Percentiles rank a stretch among this genome's conserved stretches.
Evolutionary conservation across 2,329 filamentous ascomycete species (phyloP).

Genomic region (Sporothrix schenckii): DNA sequence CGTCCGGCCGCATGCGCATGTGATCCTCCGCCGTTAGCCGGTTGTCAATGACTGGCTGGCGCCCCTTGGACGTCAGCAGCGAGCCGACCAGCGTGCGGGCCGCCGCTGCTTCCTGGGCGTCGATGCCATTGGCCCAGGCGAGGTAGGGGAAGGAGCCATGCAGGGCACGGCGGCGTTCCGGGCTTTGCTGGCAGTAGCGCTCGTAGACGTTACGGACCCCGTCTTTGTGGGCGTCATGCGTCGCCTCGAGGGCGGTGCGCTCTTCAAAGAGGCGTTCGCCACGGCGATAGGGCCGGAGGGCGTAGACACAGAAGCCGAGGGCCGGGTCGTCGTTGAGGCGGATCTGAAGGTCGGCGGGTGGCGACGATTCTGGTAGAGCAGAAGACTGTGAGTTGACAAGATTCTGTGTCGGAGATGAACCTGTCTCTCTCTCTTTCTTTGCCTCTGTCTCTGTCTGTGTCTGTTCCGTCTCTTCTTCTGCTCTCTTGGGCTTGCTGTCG

Average conservation of each 20-base stretch:
- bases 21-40: constrained; percentile 33
- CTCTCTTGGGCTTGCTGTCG: not conserved
- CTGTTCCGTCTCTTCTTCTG: not conserved
- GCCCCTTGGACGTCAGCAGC: constrained; percentile 9
- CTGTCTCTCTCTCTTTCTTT: not conserved
- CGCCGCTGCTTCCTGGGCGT: constrained; percentile 31
- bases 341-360: constrained; percentile 30
- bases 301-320: constrained; percentile 42
- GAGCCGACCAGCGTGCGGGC: constrained; percentile 32
- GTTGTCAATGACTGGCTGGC: constrained; percentile 26
- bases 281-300: constrained; percentile 36
- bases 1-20: constrained; percentile 36
- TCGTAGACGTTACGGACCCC: constrained; percentile 34
- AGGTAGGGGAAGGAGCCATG: constrained; percentile 37
- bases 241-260: constrained; percentile 36
- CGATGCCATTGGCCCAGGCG: constrained; percentile 35
- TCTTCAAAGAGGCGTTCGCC: constrained; percentile 41
- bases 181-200: constrained; percentile 26
- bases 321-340: constrained; percentile 33
- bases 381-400: not conserved
- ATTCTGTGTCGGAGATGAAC: not conserved
- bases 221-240: constrained; percentile 33
- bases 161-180: constrained; percentile 28
- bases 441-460: not conserved
- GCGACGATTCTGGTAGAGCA: not conserved